Conservation (phyloP, 2,329 filamentous ascomycete genomes). For the Ascomycota sp. region DNA sequence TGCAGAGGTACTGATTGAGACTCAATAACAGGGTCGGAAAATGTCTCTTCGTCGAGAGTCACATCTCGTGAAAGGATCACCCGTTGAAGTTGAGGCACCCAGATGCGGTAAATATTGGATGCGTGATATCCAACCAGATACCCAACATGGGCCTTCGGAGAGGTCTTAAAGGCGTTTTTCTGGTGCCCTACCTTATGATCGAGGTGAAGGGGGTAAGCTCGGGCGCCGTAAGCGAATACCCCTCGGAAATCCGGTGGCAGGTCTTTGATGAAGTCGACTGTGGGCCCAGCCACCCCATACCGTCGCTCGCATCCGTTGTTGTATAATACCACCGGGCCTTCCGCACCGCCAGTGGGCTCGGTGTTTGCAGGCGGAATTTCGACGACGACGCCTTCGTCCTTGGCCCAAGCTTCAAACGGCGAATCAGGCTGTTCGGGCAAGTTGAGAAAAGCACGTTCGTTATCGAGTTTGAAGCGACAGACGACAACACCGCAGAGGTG, state of each 20-base stretch:
- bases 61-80: neutral
- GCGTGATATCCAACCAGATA: conserved; percentile 1
- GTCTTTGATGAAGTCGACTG: neutral
- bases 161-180: neutral
- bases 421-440: neutral
- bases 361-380: conserved; percentile 1
- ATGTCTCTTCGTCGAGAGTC: neutral
- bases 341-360: neutral
- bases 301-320: neutral
- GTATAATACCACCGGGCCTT: neutral
- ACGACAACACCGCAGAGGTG: neutral
- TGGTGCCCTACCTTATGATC: neutral
- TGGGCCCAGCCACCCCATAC: neutral
- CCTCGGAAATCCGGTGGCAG: neutral
- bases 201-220: neutral
- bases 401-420: neutral
- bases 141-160: neutral
- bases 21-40: neutral
- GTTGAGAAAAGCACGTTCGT: neutral
- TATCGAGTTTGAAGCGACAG: neutral
- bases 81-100: neutral
- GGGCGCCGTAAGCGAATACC: neutral
- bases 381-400: neutral
- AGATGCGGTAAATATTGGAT: conserved; percentile 1
- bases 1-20: too few species aligned